These are phyloP conservation scores for Sporothrix protearum DNA, from an alignment of 2,329 filamentous ascomycete genomes.

Conservation along the genomic window DNA sequence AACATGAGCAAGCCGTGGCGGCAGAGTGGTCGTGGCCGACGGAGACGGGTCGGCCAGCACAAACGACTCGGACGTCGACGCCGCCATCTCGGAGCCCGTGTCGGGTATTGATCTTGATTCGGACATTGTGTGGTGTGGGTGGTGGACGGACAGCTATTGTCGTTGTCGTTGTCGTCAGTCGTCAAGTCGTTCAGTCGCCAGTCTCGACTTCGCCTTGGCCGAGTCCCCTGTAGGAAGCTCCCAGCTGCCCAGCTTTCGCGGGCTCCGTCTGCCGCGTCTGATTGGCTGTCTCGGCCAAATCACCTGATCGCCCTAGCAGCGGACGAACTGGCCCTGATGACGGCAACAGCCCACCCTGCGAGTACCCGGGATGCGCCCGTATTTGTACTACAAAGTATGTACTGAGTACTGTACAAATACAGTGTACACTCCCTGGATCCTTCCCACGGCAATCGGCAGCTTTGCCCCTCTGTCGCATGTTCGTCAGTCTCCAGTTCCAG, in stretches of 20 bases:
- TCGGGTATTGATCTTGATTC: slow-evolving; percentile 20
- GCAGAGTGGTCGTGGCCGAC: slow-evolving; percentile 36
- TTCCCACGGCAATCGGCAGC: too few relatives aligned
- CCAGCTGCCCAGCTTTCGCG: not conserved
- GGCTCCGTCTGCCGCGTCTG: not conserved
- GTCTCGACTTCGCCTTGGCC: not conserved
- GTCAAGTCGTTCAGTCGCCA: too few relatives aligned
- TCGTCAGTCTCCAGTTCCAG: not conserved
- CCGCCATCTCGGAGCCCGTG: slow-evolving; percentile 18
- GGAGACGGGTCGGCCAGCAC: slow-evolving; percentile 48
- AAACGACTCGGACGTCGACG: slow-evolving; percentile 46
- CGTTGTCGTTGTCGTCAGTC: not conserved
- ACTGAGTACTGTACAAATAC: too few relatives aligned
- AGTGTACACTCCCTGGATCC: not conserved
- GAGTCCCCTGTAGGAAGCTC: not conserved
- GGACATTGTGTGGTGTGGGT: slow-evolving; percentile 18
- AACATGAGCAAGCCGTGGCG: slow-evolving; percentile 1
- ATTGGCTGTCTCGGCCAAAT: not conserved
- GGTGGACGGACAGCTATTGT: not conserved
- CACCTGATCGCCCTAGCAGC: slow-evolving; percentile 2
- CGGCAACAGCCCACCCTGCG: not conserved
- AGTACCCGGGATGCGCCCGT: not conserved
- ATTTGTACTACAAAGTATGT: too few relatives aligned
- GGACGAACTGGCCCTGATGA: not conserved
- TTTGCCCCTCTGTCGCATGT: not conserved